A percentile compares a stretch with the other conserved stretches of the same genome.
These are phyloP conservation scores for Punica granatum DNA, from an alignment of 345 rosid species.

Conservation along the genomic window DNA sequence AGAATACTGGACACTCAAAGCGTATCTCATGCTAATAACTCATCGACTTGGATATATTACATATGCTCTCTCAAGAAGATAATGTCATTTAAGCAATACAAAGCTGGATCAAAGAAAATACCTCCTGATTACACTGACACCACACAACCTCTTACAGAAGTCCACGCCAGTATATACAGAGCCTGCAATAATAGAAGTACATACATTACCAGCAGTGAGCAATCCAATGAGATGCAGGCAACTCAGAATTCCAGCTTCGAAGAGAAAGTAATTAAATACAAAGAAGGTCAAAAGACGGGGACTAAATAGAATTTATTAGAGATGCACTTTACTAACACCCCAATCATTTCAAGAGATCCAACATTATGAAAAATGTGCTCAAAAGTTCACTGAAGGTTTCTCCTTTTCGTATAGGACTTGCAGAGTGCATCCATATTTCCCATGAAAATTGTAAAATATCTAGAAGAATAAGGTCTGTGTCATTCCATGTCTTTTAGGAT, in stretches of 20 bases:
- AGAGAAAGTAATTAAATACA: not conserved
- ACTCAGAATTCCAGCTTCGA: not conserved
- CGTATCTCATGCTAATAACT: too few species aligned
- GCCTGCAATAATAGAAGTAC: conserved; percentile 39
- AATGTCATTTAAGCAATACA: conserved; percentile 4
- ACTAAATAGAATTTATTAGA: too few species aligned
- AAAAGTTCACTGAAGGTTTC: too few species aligned
- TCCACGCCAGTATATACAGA: conserved; percentile 97
- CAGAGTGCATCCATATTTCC: too few species aligned
- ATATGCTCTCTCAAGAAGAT: not conserved
- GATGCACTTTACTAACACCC: too few species aligned
- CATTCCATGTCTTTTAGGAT: too few species aligned
- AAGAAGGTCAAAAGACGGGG: too few species aligned
- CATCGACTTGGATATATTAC: not conserved
- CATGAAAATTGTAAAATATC: too few species aligned
- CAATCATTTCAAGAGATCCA: too few species aligned
- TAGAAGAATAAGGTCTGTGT: too few species aligned
- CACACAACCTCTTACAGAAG: conserved; percentile 96
- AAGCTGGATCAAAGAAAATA: conserved; percentile 22
- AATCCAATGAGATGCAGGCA: not conserved
- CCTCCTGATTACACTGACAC: conserved; percentile 98
- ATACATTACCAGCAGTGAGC: not conserved
- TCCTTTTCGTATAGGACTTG: too few species aligned
- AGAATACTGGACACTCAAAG: not conserved
- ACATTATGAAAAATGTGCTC: too few species aligned